These are phyloP conservation scores for Phyllachora maydis DNA, from an alignment of 2,329 filamentous ascomycete genomes.

Conservation along the genomic window DNA sequence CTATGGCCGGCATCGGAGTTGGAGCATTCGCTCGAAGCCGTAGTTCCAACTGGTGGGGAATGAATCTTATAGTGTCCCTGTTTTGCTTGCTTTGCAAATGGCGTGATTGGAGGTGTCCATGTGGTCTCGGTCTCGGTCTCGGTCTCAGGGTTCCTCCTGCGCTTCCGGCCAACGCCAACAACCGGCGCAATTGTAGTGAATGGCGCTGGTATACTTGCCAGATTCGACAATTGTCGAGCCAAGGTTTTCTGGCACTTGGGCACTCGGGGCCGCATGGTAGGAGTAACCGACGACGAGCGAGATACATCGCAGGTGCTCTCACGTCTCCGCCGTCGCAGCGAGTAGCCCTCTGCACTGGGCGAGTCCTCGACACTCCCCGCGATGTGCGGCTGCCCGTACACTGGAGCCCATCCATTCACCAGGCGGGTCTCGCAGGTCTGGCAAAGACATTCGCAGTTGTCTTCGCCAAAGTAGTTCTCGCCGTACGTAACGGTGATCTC, in stretches of 20 bases:
- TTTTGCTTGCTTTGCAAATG: too few relatives aligned
- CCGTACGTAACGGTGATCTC: constrained; percentile 96
- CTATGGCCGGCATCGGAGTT: constrained; percentile 9
- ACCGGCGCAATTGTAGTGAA: too few relatives aligned
- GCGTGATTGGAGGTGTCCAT: too few relatives aligned
- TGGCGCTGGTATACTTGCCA: too few relatives aligned
- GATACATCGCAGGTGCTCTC: constrained; percentile 22
- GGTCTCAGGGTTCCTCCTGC: too few relatives aligned
- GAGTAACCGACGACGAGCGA: constrained; percentile 33
- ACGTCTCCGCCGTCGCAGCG: constrained; percentile 31
- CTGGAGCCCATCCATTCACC: constrained; percentile 64
- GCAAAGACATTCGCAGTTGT: constrained; percentile 91
- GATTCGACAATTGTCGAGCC: too few relatives aligned
- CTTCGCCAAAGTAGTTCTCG: constrained; percentile 84
- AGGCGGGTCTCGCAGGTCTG: constrained; percentile 58
- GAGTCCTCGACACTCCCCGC: constrained; percentile 33
- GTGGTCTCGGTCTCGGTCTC: too few relatives aligned
- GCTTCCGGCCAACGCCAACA: too few relatives aligned
- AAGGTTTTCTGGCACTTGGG: constrained; percentile 16
- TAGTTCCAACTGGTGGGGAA: too few relatives aligned
- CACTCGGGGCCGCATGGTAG: constrained; percentile 30
- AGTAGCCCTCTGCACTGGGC: too few relatives aligned
- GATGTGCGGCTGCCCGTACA: constrained; percentile 21
- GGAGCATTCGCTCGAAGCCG: too few relatives aligned
- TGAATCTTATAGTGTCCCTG: too few relatives aligned